A percentile compares a stretch with the other conserved stretches of the same genome.
phyloP scores from a whole-genome alignment of 805 yeast species.

The Nakazawaea wyomingensis region DNA sequence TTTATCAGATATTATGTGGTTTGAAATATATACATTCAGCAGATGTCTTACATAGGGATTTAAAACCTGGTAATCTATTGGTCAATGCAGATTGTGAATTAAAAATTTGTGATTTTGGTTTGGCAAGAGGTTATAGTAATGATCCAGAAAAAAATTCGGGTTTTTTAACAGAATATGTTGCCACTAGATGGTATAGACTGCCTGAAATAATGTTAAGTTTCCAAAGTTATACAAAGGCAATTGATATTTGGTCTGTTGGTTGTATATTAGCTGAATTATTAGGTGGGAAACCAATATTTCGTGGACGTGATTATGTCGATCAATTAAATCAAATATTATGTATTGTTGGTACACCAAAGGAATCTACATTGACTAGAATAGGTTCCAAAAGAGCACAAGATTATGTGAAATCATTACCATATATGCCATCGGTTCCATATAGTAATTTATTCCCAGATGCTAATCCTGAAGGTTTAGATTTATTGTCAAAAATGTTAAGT shows the following conservation, averaged over 20 bases:
- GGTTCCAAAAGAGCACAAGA: slow-evolving; percentile 89
- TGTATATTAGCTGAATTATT: slow-evolving; percentile 92
- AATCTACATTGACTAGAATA: slow-evolving; percentile 58
- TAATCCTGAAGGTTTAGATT: slow-evolving; percentile 79
- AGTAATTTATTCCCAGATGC: slow-evolving; percentile 72
- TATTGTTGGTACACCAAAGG: slow-evolving; percentile 88
- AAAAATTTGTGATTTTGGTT: slow-evolving; percentile 94
- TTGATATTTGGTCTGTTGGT: slow-evolving; percentile 97
- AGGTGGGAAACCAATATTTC: slow-evolving; percentile 87
- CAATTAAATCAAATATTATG: slow-evolving; percentile 85
- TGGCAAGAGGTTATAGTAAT: slow-evolving; percentile 85
- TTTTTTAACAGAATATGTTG: slow-evolving; percentile 95
- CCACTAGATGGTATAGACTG: slow-evolving; percentile 98
- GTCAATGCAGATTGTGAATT: slow-evolving; percentile 96
- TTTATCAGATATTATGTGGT: slow-evolving; percentile 90
- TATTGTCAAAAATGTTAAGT: slow-evolving; percentile 73
- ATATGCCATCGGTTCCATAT: slow-evolving; percentile 75
- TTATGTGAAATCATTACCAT: slow-evolving; percentile 83
- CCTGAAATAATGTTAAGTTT: slow-evolving; percentile 95
- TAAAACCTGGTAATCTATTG: slow-evolving; percentile 88
- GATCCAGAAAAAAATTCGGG: slow-evolving; percentile 84
- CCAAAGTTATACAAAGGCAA: slow-evolving; percentile 93
- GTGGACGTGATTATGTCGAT: slow-evolving; percentile 94
- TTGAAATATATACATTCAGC: slow-evolving; percentile 93
- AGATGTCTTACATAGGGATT: slow-evolving; percentile 89